Conservation (phyloP, 2,329 filamentous ascomycete species). For the Hypoxylon sp. region DNA sequence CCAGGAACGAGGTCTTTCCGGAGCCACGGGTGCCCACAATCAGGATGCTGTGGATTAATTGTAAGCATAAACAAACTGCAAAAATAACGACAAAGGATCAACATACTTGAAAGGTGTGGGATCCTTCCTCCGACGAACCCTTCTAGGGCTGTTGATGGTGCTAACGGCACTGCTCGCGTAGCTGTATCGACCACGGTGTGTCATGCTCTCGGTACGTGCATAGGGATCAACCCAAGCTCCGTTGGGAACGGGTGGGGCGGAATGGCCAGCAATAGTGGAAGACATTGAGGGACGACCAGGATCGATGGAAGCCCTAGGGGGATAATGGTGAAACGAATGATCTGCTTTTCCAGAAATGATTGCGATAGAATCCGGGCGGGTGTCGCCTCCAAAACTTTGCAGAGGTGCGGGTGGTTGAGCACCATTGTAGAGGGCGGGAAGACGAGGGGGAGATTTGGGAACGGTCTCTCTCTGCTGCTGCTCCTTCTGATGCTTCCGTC, state of each 20-base stretch:
- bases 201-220: constrained; percentile 90
- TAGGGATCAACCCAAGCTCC: constrained; percentile 77
- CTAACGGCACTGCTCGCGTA: constrained; percentile 93
- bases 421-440: constrained; percentile 58
- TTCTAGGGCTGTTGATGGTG: constrained; percentile 90
- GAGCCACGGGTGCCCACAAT: constrained; percentile 87
- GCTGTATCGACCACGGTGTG: constrained; percentile 93
- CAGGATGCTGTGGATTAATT: constrained; percentile 70
- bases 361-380: constrained; percentile 46
- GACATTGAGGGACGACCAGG: constrained; percentile 53
- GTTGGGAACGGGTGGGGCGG: constrained; percentile 69
- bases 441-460: constrained; percentile 66
- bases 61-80: constrained; percentile 32
- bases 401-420: constrained; percentile 43
- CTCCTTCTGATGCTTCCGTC: constrained; percentile 60
- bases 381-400: constrained; percentile 49
- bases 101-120: constrained; percentile 98
- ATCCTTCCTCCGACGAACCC: constrained; percentile 93
- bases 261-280: constrained; percentile 60
- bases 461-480: constrained; percentile 65
- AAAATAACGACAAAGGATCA: background rate
- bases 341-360: constrained; percentile 47
- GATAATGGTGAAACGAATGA: constrained; percentile 46
- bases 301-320: constrained; percentile 63
- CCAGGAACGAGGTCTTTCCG: constrained; percentile 96